Percentiles rank a stretch among this genome's conserved stretches.
Conservation (phyloP, 2,329 filamentous ascomycete genomes). For the Fusarium compactum region DNA sequence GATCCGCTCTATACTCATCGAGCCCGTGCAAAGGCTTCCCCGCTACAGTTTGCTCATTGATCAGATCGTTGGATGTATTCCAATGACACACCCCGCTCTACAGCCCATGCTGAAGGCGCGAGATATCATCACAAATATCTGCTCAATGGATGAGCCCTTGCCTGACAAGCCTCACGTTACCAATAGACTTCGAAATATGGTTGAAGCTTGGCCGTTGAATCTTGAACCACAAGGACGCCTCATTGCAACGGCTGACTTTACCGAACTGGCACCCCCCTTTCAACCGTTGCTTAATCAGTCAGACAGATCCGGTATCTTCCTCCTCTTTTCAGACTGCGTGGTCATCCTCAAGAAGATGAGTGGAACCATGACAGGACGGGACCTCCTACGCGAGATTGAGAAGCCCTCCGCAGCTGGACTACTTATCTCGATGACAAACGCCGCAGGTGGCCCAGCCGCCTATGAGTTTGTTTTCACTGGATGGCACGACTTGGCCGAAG, state of each 20-base stretch:
- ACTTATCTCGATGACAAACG: constrained; percentile 73
- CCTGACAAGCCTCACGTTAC: constrained; percentile 79
- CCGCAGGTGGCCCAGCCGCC: constrained; percentile 68
- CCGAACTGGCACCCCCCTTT: constrained; percentile 82
- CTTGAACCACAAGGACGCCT: constrained; percentile 82
- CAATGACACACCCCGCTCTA: constrained; percentile 86
- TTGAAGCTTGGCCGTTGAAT: constrained; percentile 80
- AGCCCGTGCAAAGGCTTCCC: constrained; percentile 93
- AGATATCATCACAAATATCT: constrained; percentile 96
- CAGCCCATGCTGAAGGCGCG: constrained; percentile 86
- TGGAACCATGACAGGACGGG: constrained; percentile 75
- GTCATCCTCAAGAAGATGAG: constrained; percentile 79
- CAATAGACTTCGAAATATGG: constrained; percentile 79
- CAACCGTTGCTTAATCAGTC: constrained; percentile 55
- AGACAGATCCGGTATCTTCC: constrained; percentile 75
- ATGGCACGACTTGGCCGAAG: constrained; percentile 75
- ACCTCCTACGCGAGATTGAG: constrained; percentile 86
- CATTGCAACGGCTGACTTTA: constrained; percentile 83
- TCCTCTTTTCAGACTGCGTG: constrained; percentile 87
- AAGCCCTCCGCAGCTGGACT: constrained; percentile 76
- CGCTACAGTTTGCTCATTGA: constrained; percentile 97
- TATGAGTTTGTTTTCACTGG: constrained; percentile 82
- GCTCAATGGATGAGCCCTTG: constrained; percentile 82
- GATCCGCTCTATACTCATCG: constrained; percentile 91
- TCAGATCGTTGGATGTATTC: constrained; percentile 88